Base-by-base conservation (phyloP, 768 basidiomycete species). In the Trametes meyenii region DNA sequence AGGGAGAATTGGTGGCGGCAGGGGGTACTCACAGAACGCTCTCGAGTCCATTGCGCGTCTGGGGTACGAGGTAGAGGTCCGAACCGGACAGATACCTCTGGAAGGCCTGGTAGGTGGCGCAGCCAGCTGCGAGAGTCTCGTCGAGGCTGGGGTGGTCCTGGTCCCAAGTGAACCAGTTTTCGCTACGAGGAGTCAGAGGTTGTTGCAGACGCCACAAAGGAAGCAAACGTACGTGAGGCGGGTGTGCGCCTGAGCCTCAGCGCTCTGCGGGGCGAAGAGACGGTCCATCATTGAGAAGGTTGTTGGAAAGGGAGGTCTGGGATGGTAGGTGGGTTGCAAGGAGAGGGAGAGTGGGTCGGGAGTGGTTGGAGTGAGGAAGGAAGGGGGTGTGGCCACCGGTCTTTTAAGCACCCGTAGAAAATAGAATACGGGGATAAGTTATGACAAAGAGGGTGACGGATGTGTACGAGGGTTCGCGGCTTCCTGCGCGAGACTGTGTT, bases 61-160 rank as follows among this genome's bases (percentile, higher is more conserved):
- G 79, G 17, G 92, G 92, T 10, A 86, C 69, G 53, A 92, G 80
- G 68, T 88, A 86, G 3, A 94, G 76, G 75, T 92, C 89, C 51
- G 83, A 80, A 33, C 88, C 90, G 43, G 78, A 77, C 50, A 92
- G 81, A 66, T 85, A 93, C 55, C 90, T 87, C 66, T 83, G 83
- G 67, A 93, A 85, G 2, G 90, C 88, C 65, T 87, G 81, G 74
- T 93, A 93, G 5, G 90, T 86, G n/a, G 91, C 89, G 67, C 85
- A 89, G 21, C 86, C 84, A 1, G 90, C 87, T 43, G 92, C 83
- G 59, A 92, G 81, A 2, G 84, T 84, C 72, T 92, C 89, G 75
- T 89, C 81, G 69, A 89, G 78, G 13, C 84, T 83, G 14, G 85
- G 85, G 64, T 87, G 83, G 66, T 89, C 84, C 38, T 82, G 80